phyloP scores from a whole-genome alignment of 768 basidiomycete genomes.

The Leccinum aurantiacum region DNA sequence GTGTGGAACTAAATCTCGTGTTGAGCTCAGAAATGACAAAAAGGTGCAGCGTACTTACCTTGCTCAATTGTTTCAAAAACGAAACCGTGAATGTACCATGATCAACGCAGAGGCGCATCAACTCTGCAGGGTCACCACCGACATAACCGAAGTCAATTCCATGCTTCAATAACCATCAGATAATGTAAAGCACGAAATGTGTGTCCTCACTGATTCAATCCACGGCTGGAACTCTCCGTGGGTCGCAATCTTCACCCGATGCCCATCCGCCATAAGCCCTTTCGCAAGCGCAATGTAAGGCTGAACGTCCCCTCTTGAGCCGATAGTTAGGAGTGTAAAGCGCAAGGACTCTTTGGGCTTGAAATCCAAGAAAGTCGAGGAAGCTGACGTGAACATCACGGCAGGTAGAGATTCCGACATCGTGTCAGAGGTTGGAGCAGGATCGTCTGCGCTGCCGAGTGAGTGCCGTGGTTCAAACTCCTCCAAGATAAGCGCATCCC shows the following conservation, averaged over 20 bases:
- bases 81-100: slow-evolving; percentile 97
- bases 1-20: slow-evolving; percentile 74
- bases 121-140: slow-evolving; percentile 95
- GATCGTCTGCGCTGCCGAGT: slow-evolving; percentile 38
- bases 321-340: slow-evolving; percentile 95
- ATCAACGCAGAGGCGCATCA: slow-evolving; percentile 97
- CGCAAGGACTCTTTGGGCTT: slow-evolving; percentile 82
- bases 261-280: slow-evolving; percentile 87
- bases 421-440: slow-evolving; percentile 49
- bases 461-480: slow-evolving; percentile 66
- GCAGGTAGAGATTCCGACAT: slow-evolving; percentile 75
- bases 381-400: slow-evolving; percentile 97
- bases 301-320: slow-evolving; percentile 95
- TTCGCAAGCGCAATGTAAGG: slow-evolving; percentile 96
- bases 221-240: slow-evolving; percentile 94
- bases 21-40: slow-evolving; percentile 6
- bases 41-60: slow-evolving; percentile 47
- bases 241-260: slow-evolving; percentile 86
- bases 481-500: slow-evolving; percentile 78
- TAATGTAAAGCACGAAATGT: not conserved
- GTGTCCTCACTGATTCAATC: slow-evolving; percentile 81
- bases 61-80: slow-evolving; percentile 88
- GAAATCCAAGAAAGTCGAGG: slow-evolving; percentile 95
- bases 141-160: slow-evolving; percentile 96
- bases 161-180: slow-evolving; percentile 49